Evolutionary conservation across 352 stramenopile species (phyloP).

Genomic region (Globisporangium recalcitrans): DNA sequence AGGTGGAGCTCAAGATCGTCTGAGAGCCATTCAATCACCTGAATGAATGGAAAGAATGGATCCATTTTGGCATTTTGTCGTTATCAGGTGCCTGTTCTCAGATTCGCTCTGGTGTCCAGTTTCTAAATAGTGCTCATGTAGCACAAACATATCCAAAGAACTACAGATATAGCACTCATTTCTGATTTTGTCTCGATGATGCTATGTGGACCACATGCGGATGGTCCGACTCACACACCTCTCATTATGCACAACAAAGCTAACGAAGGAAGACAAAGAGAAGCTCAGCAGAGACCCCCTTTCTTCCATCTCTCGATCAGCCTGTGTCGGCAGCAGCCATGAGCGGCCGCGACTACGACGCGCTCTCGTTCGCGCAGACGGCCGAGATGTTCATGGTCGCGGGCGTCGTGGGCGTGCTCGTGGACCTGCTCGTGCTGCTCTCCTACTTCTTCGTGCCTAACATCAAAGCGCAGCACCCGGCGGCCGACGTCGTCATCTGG

Average conservation of each 20-base stretch:
- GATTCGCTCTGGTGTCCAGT: background rate
- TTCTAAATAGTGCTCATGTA: background rate
- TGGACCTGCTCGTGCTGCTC: constrained; percentile 61
- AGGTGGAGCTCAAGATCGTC: constrained; percentile 14
- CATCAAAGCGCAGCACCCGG: constrained; percentile 77
- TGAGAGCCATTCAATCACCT: background rate
- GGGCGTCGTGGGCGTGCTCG: constrained; percentile 44
- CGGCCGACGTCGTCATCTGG: constrained; percentile 73
- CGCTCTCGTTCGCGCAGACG: constrained; percentile 43
- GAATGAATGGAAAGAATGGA: background rate
- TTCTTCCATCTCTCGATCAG: background rate
- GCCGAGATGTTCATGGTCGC: constrained; percentile 54
- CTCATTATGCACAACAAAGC: constrained; percentile 7
- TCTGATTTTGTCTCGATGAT: background rate
- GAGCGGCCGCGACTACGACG: constrained; percentile 36
- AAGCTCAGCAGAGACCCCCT: background rate
- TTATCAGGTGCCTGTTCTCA: constrained; percentile 3
- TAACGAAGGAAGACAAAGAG: background rate
- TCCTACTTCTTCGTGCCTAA: constrained; percentile 71
- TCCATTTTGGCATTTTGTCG: background rate
- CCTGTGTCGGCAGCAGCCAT: too few relatives aligned
- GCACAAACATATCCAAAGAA: background rate
- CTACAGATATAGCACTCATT: background rate
- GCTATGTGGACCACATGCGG: constrained; percentile 2
- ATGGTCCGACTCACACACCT: background rate